Evolutionary conservation across 257 asterid genomes (phyloP).

Genomic region (Solanum raphanifolium): DNA sequence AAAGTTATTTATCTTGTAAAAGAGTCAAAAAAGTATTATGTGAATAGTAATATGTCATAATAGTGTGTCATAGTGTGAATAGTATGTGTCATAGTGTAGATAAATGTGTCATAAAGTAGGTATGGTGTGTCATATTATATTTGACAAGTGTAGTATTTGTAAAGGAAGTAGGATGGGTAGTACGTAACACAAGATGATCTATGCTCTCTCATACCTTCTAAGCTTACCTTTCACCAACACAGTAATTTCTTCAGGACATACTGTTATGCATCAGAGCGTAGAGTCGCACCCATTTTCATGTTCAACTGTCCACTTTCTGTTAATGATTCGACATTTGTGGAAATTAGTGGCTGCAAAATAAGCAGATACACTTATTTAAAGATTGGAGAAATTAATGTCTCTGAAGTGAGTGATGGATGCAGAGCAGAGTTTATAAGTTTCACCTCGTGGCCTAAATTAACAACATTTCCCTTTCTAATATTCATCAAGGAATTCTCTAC

Average conservation of each 20-base stretch:
- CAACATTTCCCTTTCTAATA: conserved; percentile 5
- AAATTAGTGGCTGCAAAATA: background rate
- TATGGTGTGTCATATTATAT: too few species aligned
- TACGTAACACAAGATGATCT: too few species aligned
- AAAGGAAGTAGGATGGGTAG: too few species aligned
- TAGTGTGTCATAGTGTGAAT: too few species aligned
- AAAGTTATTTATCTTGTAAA: too few species aligned
- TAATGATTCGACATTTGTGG: background rate
- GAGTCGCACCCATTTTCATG: background rate
- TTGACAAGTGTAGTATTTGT: too few species aligned
- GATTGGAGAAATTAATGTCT: background rate
- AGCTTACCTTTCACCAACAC: background rate
- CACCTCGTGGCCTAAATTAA: conserved; percentile 5
- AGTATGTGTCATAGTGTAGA: too few species aligned
- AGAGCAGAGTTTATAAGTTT: background rate
- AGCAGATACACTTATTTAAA: conserved; percentile 5
- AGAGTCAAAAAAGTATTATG: too few species aligned
- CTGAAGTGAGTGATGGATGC: conserved; percentile 1
- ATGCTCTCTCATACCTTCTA: background rate
- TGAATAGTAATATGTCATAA: too few species aligned
- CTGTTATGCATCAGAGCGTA: too few species aligned
- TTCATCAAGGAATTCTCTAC: conserved; percentile 8
- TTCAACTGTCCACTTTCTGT: conserved; percentile 7
- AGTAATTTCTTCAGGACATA: too few species aligned
- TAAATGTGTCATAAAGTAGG: too few species aligned